Evolutionary conservation across 2,329 filamentous ascomycete species (phyloP).

Genomic region (Aspergillus piperis): DNA sequence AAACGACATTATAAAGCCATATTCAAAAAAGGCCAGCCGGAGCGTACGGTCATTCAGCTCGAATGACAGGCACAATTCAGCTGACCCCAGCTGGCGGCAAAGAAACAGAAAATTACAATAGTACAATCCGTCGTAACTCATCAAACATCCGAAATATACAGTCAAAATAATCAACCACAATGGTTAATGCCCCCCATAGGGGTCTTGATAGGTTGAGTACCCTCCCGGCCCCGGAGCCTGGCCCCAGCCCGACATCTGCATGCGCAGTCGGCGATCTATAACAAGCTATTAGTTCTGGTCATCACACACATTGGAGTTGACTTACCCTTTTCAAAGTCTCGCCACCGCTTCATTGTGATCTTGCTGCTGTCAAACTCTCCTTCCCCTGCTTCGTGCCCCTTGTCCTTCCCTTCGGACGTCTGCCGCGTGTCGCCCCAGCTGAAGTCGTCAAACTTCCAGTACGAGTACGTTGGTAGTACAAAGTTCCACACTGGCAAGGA

Average conservation of each 20-base stretch:
- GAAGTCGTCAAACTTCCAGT: conserved; percentile 99
- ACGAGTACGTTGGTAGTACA: conserved; percentile 87
- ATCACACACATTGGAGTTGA: not conserved
- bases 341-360: conserved; percentile 99
- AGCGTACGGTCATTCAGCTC: too few species aligned
- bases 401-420: conserved; percentile 88
- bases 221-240: conserved; percentile 19
- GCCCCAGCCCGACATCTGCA: conserved; percentile 23
- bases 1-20: too few species aligned
- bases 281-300: not conserved
- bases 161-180: not conserved
- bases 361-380: conserved; percentile 98
- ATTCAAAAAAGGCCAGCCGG: too few species aligned
- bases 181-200: conserved; percentile 40
- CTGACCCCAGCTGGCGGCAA: not conserved
- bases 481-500: conserved; percentile 98
- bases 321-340: conserved; percentile 82
- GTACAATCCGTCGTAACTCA: not conserved
- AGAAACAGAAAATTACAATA: not conserved
- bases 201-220: conserved; percentile 37
- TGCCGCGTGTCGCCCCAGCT: conserved; percentile 98
- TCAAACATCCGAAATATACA: conserved; percentile 2
- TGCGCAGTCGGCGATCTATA: conserved; percentile 42
- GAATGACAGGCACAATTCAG: too few species aligned
- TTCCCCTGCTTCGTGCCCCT: conserved; percentile 77